Evolutionary conservation across 1,139 yeast genomes (phyloP).

Genomic region (Magnusiomyces tetraspermus): DNA sequence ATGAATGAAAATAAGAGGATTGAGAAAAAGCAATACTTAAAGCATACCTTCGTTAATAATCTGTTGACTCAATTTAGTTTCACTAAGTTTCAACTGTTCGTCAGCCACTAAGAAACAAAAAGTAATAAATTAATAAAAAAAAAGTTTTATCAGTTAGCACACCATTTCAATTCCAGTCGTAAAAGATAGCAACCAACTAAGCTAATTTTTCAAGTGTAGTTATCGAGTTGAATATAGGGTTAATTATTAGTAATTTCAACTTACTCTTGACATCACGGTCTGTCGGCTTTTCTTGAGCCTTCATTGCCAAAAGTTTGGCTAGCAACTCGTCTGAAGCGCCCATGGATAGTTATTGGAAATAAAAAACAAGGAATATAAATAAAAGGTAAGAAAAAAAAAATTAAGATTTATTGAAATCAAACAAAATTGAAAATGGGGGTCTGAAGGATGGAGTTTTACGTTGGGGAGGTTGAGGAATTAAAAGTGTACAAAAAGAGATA

Average conservation of each 20-base stretch:
- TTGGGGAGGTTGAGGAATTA: no score
- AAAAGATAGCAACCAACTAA: no score
- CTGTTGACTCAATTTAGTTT: constrained; percentile 42
- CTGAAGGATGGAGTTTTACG: no score
- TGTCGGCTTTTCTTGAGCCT: constrained; percentile 4
- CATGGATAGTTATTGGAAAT: not conserved
- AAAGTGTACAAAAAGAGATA: no score
- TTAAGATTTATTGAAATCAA: no score
- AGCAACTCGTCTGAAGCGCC: constrained; percentile 14
- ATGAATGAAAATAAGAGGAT: not conserved
- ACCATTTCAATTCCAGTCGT: not conserved
- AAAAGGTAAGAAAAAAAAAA: not conserved
- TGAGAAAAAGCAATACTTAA: not conserved
- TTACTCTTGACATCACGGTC: constrained; percentile 10
- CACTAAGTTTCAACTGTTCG: constrained; percentile 29
- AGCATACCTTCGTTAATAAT: constrained; percentile 37
- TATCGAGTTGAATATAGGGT: no score
- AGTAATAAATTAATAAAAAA: not conserved
- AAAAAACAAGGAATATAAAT: not conserved
- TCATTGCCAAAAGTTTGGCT: constrained; percentile 8
- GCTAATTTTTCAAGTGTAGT: no score
- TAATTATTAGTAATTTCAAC: not conserved
- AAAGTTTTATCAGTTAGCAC: not conserved
- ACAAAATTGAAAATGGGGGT: no score
- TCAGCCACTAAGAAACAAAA: constrained; percentile 12